A percentile compares a stretch with the other conserved stretches of the same genome.
These are phyloP conservation scores for Yarrowia galli DNA, from an alignment of 1,139 yeast genomes.

Conservation along the genomic window DNA sequence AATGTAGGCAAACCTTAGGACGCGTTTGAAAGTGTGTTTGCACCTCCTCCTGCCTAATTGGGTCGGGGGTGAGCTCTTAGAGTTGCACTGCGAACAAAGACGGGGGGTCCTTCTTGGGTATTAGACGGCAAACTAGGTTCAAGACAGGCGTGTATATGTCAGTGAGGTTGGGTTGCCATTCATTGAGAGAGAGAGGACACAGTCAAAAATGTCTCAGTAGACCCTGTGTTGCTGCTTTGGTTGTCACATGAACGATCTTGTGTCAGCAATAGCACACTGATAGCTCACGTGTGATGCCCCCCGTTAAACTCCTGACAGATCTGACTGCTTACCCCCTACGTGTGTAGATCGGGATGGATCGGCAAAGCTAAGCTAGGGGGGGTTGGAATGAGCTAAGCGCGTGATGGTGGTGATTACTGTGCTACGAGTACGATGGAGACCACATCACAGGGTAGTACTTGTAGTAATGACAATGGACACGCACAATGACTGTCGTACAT, in stretches of 20 bases:
- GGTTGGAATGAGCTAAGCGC: conserved; percentile 32
- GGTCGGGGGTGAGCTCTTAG: neutral
- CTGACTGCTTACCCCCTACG: conserved; percentile 34
- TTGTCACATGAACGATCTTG: too few relatives aligned
- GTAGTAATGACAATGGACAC: too few relatives aligned
- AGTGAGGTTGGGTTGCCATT: conserved; percentile 14
- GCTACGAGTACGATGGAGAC: neutral
- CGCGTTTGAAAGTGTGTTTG: conserved; percentile 24
- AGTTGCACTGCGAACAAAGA: neutral
- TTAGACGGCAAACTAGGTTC: neutral
- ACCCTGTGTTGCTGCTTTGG: conserved; percentile 1
- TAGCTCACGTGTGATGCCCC: too few relatives aligned
- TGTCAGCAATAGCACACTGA: too few relatives aligned
- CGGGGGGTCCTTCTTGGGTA: conserved; percentile 20
- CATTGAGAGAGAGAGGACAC: neutral
- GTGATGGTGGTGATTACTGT: too few relatives aligned
- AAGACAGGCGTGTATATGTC: neutral
- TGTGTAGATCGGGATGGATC: conserved; percentile 35
- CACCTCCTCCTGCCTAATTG: conserved; percentile 26
- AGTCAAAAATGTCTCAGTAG: neutral
- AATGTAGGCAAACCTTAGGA: conserved; percentile 18
- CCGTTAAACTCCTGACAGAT: neutral
- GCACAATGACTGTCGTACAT: too few relatives aligned
- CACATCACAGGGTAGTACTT: too few relatives aligned
- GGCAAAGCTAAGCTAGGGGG: conserved; percentile 27